These are phyloP conservation scores for Sugiyamaella japonica DNA, from an alignment of 1,139 yeast species.

Conservation along the genomic window DNA sequence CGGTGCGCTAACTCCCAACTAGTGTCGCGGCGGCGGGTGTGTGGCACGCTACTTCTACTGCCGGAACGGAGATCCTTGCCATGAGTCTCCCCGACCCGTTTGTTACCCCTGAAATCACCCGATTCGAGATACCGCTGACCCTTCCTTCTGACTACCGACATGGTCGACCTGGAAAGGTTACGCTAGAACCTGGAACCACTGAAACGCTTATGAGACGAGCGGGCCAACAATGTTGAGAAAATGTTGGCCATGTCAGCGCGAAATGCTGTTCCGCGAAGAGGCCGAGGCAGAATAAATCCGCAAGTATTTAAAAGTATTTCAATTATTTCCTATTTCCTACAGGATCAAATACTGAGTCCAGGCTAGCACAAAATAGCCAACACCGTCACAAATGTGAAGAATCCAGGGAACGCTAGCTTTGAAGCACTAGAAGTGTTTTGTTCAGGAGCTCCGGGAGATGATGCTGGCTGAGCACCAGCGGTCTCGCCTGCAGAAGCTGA, in stretches of 20 bases:
- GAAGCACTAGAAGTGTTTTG: conserved; percentile 10
- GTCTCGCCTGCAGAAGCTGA: background rate
- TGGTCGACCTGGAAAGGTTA: background rate
- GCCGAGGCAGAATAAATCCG: background rate
- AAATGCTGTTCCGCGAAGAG: background rate
- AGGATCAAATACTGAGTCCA: background rate
- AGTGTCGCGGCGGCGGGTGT: too few relatives aligned
- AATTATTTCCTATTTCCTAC: background rate
- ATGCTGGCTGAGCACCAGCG: background rate
- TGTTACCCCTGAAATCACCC: background rate
- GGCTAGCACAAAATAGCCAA: background rate
- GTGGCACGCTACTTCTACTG: too few relatives aligned
- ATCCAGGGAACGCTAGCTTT: background rate
- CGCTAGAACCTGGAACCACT: background rate
- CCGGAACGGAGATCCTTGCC: too few relatives aligned
- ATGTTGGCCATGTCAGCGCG: too few relatives aligned
- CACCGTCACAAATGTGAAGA: background rate
- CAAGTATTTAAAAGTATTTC: too few relatives aligned
- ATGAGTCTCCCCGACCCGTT: too few relatives aligned
- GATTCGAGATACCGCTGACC: background rate
- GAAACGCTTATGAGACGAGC: background rate
- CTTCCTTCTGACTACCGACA: background rate
- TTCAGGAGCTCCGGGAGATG: background rate
- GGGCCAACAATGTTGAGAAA: too few relatives aligned
- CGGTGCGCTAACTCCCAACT: too few relatives aligned